Evolutionary conservation across 768 basidiomycete species (phyloP).

Genomic region (Auriscalpium orientale): DNA sequence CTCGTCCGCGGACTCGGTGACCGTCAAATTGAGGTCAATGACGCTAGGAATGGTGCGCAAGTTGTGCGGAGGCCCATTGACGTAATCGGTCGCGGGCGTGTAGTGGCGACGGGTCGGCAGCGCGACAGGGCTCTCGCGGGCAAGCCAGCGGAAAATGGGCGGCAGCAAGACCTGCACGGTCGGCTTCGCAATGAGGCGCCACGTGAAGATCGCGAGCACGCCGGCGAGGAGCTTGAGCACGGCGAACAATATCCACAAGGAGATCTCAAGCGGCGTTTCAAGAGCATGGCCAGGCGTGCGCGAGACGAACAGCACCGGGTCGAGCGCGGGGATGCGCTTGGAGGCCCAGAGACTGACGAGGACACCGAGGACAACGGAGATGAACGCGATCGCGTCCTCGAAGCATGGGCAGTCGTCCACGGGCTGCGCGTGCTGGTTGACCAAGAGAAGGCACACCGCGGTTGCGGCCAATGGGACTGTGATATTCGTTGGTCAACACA

Average conservation of each 20-base stretch:
- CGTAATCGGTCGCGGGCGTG: constrained; percentile 86
- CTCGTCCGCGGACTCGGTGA: constrained; percentile 20
- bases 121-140: constrained; percentile 42
- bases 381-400: constrained; percentile 91
- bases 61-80: constrained; percentile 51
- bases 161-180: constrained; percentile 69
- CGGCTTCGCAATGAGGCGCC: constrained; percentile 84
- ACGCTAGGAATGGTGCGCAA: constrained; percentile 78
- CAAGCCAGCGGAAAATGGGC: constrained; percentile 72
- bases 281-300: constrained; percentile 55
- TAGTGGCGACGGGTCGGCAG: constrained; percentile 86
- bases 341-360: constrained; percentile 62
- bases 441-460: constrained; percentile 58
- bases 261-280: constrained; percentile 26
- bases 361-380: constrained; percentile 77
- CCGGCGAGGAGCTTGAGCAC: constrained; percentile 44
- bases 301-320: constrained; percentile 21
- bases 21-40: constrained; percentile 53
- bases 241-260: constrained; percentile 31
- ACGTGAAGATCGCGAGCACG: constrained; percentile 70
- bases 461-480: constrained; percentile 54
- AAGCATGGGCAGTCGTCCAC: constrained; percentile 98
- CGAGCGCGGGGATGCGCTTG: constrained; percentile 31
- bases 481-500: not conserved
- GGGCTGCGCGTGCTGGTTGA: constrained; percentile 90